Percentiles rank a stretch among this genome's conserved stretches.
Evolutionary conservation across 1,139 yeast species (phyloP).

Genomic region (Blastobotrys malaysiensis): DNA sequence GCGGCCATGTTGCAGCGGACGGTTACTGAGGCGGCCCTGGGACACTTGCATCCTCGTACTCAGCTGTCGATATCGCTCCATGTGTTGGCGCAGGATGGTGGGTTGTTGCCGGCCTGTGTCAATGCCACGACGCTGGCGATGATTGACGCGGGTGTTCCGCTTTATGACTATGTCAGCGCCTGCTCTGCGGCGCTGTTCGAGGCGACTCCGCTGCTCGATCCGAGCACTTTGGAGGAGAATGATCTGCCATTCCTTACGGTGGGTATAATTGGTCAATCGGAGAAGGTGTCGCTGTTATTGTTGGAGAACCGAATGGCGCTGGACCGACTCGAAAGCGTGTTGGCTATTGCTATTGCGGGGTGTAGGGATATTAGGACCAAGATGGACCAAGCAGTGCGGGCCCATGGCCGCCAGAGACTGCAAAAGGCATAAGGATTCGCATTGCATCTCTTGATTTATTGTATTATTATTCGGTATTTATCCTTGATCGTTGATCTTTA

Average conservation of each 20-base stretch:
- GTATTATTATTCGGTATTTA: background rate
- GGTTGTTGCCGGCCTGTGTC: conserved; percentile 68
- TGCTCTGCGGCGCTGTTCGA: conserved; percentile 77
- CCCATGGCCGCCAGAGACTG: conserved; percentile 52
- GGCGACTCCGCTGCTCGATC: conserved; percentile 67
- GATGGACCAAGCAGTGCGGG: conserved; percentile 81
- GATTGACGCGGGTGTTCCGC: conserved; percentile 91
- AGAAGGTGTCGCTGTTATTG: conserved; percentile 65
- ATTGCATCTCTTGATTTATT: background rate
- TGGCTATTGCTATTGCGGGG: conserved; percentile 89
- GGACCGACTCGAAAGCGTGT: conserved; percentile 68
- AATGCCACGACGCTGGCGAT: conserved; percentile 89
- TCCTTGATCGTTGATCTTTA: too few relatives aligned
- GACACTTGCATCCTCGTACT: conserved; percentile 77
- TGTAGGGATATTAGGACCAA: conserved; percentile 73
- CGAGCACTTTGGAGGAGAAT: conserved; percentile 74
- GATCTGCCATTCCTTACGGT: conserved; percentile 78
- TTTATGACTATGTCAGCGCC: conserved; percentile 85
- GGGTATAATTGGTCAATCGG: conserved; percentile 79
- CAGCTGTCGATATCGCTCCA: conserved; percentile 66
- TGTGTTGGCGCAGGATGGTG: conserved; percentile 88
- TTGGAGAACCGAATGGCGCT: conserved; percentile 77
- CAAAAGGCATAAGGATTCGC: conserved; percentile 21
- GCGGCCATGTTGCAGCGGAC: conserved; percentile 70
- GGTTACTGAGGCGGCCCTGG: conserved; percentile 71